Base-by-base conservation (phyloP, 2,329 filamentous ascomycete species). In the Cercospora nicotianae region DNA sequence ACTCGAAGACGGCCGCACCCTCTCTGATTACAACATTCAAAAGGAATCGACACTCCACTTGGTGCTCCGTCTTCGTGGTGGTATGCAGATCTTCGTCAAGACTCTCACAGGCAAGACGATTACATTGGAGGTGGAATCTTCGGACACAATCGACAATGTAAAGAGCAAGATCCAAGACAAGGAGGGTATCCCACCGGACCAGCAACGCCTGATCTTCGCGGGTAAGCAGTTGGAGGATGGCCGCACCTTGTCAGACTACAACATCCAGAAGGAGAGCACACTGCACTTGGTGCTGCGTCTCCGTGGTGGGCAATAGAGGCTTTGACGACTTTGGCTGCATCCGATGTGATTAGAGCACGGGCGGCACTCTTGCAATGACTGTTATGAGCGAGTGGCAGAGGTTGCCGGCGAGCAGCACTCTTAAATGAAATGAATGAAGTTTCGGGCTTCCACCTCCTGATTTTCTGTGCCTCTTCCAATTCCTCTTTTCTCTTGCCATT, bases 241-340 rank as follows among this genome's bases (percentile, higher is more conserved):
- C 83, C 94, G 95, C 80, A 99, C 95, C 79, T 92, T 99, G 76
- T 95, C 92, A 81, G 95, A 99, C 87, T 99, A 99, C 92, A 99
- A 98, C 91, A 98, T 99, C 88, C 95, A 99, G 90, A 99, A 99
- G 91, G 94, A 98, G 90, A 93, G 90, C 78, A 99, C 95, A 79
- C 93, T 99, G 76, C 95, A 99, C 87, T 87, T 98, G 79, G 95
- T 99, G 80, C 91, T 99, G 79, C 93, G 95, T 82, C 93, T 99
- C 70, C 95, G 95, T 89, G 95, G 95, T 88, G 95, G 95, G 93
- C 97, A 79, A 31, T 71, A 71, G 64, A 53, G 92, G 94, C 74
- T 81, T 97, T 31, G n/a, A 28, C 9, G 39, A 51, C 13, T 23
- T 45, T 36, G 28, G n/a, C 26, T 30, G 60, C 60, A 59, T 23